Evolutionary conservation across 1,284 basidiomycete genomes (phyloP).

Genomic region (Pseudozyma sp.): DNA sequence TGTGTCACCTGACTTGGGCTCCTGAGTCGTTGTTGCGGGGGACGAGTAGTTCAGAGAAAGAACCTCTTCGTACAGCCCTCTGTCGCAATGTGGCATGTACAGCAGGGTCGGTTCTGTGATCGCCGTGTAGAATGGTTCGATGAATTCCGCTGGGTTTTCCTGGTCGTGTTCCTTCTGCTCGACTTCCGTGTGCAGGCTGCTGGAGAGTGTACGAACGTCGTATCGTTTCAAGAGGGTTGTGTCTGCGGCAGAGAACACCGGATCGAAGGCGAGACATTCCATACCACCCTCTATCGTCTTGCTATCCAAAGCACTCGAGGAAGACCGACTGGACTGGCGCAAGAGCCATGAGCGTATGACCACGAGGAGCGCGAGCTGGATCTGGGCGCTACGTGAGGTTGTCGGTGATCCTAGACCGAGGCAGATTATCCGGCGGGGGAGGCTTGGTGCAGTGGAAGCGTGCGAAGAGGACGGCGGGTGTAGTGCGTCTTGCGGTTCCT

Average conservation of each 20-base stretch:
- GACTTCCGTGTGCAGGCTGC: no score
- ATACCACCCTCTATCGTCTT: neutral
- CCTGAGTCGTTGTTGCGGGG: neutral
- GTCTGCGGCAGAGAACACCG: conserved; percentile 23
- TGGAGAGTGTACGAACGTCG: neutral
- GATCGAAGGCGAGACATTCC: conserved; percentile 35
- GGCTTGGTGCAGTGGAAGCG: neutral
- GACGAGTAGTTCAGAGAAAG: conserved; percentile 13
- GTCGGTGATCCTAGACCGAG: conserved; percentile 30
- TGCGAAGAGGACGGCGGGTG: neutral
- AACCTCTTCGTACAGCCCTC: conserved; percentile 30
- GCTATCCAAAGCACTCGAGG: no score
- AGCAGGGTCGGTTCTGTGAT: conserved; percentile 11
- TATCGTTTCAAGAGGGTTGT: neutral
- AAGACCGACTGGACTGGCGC: neutral
- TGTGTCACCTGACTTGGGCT: no score
- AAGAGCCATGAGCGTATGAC: conserved; percentile 9
- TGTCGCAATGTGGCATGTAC: conserved; percentile 50
- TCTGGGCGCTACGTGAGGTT: conserved; percentile 20
- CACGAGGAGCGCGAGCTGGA: conserved; percentile 40
- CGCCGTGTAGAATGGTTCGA: conserved; percentile 9
- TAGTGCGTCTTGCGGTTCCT: neutral
- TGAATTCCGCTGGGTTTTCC: neutral
- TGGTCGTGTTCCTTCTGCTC: neutral
- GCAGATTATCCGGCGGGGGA: conserved; percentile 23